These are phyloP conservation scores for Pseudodiploospora longispora DNA, from an alignment of 2,329 filamentous ascomycete genomes.

Conservation along the genomic window DNA sequence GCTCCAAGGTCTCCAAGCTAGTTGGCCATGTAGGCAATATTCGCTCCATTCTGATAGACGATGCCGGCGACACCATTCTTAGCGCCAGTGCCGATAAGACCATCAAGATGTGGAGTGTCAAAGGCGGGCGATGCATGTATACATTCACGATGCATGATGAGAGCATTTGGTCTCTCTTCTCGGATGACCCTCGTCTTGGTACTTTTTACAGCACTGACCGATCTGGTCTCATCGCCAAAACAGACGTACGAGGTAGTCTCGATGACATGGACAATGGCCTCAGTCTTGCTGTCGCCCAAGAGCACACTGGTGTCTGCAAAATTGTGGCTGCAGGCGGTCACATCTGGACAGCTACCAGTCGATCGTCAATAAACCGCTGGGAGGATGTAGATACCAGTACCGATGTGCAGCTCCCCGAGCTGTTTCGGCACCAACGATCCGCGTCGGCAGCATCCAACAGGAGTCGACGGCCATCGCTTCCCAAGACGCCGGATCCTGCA, in stretches of 20 bases:
- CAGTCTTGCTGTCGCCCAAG: slow-evolving; percentile 83
- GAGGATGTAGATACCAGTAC: slow-evolving; percentile 72
- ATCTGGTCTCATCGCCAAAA: slow-evolving; percentile 91
- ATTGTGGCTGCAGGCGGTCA: slow-evolving; percentile 62
- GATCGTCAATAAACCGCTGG: slow-evolving; percentile 91
- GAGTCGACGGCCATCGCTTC: slow-evolving; percentile 23
- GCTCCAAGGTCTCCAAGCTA: slow-evolving; percentile 89
- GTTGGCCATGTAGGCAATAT: slow-evolving; percentile 95
- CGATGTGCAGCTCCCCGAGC: slow-evolving; percentile 57
- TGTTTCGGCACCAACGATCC: slow-evolving; percentile 40
- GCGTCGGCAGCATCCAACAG: slow-evolving; percentile 36
- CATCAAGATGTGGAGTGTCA: slow-evolving; percentile 96
- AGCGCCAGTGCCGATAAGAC: slow-evolving; percentile 95
- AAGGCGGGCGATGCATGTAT: slow-evolving; percentile 91
- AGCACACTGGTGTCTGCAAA: slow-evolving; percentile 74
- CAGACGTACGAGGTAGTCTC: slow-evolving; percentile 69
- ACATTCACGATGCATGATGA: slow-evolving; percentile 99
- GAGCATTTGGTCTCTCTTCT: slow-evolving; percentile 93
- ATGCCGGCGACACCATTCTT: slow-evolving; percentile 83
- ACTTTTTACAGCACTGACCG: slow-evolving; percentile 95
- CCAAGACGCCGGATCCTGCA: slow-evolving; percentile 24
- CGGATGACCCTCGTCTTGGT: slow-evolving; percentile 73
- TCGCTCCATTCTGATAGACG: slow-evolving; percentile 80
- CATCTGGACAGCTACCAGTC: slow-evolving; percentile 84
- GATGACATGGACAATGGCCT: slow-evolving; percentile 72